A percentile compares a stretch with the other conserved stretches of the same genome.
Evolutionary conservation across 192 early-diverging fungal genomes (phyloP).

Genomic region (Gigaspora rosea): DNA sequence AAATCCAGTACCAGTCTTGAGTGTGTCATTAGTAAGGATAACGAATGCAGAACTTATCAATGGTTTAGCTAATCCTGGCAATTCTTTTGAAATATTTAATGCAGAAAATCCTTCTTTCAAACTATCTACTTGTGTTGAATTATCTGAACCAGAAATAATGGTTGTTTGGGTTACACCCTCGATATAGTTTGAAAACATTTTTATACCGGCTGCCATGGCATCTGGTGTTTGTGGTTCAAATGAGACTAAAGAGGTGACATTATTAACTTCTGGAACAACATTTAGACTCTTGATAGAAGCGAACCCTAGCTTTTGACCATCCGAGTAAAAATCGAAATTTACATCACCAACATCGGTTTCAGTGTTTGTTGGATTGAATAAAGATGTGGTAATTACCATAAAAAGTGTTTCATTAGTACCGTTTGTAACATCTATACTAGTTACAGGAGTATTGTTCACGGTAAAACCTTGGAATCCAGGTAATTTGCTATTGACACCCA

Average conservation of each 20-base stretch:
- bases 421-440: background rate
- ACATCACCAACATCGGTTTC: background rate
- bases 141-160: no score
- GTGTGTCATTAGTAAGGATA: no score
- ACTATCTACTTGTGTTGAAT: no score
- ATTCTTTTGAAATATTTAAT: no score
- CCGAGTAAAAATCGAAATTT: background rate
- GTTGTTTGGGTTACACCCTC: no score
- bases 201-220: background rate
- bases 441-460: background rate
- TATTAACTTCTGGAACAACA: background rate
- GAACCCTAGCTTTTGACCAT: background rate
- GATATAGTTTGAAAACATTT: no score
- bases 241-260: background rate
- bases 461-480: background rate
- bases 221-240: background rate
- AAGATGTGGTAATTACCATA: background rate
- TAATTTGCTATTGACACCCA: background rate
- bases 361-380: background rate
- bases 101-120: no score
- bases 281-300: background rate
- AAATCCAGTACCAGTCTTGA: no score
- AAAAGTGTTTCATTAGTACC: background rate
- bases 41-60: no score
- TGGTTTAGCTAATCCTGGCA: no score